A percentile compares a stretch with the other conserved stretches of the same genome.
These are phyloP conservation scores for Fusarium kyushuense DNA, from an alignment of 2,329 filamentous ascomycete genomes.

Conservation along the genomic window DNA sequence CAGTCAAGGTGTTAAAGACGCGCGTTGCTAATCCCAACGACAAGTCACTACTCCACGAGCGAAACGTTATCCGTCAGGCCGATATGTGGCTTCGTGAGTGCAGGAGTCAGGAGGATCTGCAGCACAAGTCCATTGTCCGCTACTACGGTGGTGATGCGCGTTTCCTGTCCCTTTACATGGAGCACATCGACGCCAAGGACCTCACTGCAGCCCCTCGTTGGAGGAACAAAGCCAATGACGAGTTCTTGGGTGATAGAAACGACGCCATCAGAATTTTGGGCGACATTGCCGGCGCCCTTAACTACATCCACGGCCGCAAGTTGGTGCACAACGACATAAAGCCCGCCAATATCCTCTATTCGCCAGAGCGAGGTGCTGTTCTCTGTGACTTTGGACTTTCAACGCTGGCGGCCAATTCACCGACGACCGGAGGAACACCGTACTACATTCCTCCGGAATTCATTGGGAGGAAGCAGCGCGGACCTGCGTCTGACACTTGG, in stretches of 20 bases:
- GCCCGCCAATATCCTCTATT: slow-evolving; percentile 71
- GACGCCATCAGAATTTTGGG: slow-evolving; percentile 66
- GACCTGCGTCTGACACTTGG: slow-evolving; percentile 69
- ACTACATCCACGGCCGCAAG: slow-evolving; percentile 66
- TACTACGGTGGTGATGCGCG: slow-evolving; percentile 71
- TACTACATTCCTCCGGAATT: slow-evolving; percentile 73
- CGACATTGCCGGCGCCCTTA: slow-evolving; percentile 66
- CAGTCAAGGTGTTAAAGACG: slow-evolving; percentile 72
- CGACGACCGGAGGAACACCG: slow-evolving; percentile 67
- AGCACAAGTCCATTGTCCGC: slow-evolving; percentile 69
- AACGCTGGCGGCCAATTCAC: slow-evolving; percentile 59
- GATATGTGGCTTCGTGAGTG: slow-evolving; percentile 71
- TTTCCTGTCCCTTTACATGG: slow-evolving; percentile 71
- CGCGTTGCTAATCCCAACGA: slow-evolving; percentile 55
- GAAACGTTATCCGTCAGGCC: slow-evolving; percentile 69
- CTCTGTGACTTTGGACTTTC: slow-evolving; percentile 72
- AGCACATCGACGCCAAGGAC: slow-evolving; percentile 69
- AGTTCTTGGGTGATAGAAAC: slow-evolving; percentile 62
- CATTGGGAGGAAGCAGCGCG: slow-evolving; percentile 66
- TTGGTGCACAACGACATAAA: slow-evolving; percentile 73
- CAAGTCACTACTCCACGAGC: slow-evolving; percentile 64
- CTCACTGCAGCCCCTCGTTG: slow-evolving; percentile 63
- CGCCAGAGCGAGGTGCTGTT: slow-evolving; percentile 67
- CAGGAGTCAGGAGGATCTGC: slow-evolving; percentile 65
- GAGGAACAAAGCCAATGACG: slow-evolving; percentile 61